phyloP scores from a whole-genome alignment of 192 early-diverging fungal species.

The Dissophora globulifera region DNA sequence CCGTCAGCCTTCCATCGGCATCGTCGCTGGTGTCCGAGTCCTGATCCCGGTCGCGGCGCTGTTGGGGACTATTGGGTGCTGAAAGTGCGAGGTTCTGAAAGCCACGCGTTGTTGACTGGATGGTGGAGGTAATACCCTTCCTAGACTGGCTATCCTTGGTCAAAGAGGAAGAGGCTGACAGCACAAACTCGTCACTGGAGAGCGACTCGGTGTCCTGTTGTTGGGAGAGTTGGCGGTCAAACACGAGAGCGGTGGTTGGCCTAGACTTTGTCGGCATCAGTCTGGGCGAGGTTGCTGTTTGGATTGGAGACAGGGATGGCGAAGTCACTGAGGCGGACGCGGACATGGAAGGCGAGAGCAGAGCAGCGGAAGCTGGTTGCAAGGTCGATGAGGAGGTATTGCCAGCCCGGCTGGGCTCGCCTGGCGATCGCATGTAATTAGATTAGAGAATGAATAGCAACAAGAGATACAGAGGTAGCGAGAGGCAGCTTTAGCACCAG shows the following conservation, averaged over 20 bases:
- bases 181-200: slow-evolving; percentile 43
- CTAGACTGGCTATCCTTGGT: slow-evolving; percentile 6
- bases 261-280: slow-evolving; percentile 43
- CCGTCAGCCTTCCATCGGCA: slow-evolving; percentile 37
- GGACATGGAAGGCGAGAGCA: slow-evolving; percentile 7
- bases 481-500: neutral
- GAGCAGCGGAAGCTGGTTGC: neutral
- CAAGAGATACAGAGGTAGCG: neutral
- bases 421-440: neutral
- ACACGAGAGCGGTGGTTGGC: slow-evolving; percentile 41
- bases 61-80: neutral
- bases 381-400: neutral
- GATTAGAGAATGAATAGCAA: too few relatives aligned
- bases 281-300: slow-evolving; percentile 41
- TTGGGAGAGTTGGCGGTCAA: slow-evolving; percentile 22
- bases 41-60: slow-evolving; percentile 7
- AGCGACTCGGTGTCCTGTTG: slow-evolving; percentile 35
- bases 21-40: slow-evolving; percentile 30
- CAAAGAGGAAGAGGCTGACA: slow-evolving; percentile 16
- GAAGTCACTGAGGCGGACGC: neutral
- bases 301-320: slow-evolving; percentile 16
- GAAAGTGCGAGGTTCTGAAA: neutral
- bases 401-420: neutral
- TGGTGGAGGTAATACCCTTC: neutral
- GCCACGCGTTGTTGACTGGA: neutral